Evolutionary conservation across 176 grass and related monocot genomes (phyloP), one percentile per base, ranked within the genome.

Genomic region (sorghum (Sorghum bicolor)): DNA sequence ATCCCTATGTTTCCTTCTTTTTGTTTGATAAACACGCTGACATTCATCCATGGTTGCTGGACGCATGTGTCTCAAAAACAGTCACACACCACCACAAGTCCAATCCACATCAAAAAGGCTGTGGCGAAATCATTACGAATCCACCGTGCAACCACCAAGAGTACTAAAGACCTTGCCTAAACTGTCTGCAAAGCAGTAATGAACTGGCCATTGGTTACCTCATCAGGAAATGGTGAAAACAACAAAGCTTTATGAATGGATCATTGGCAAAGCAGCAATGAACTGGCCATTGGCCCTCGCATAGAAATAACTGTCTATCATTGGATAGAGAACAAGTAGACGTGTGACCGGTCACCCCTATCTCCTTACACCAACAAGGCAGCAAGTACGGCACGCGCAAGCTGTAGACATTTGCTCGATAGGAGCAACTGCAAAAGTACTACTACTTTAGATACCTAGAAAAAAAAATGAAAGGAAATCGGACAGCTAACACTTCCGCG

Each of bases 301-400:
- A n/a, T n/a, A n/a, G n/a, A n/a, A n/a, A n/a, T n/a, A n/a, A n/a
- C n/a, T n/a, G n/a, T n/a, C n/a, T n/a, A n/a, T n/a, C n/a, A n/a
- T n/a, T n/a, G n/a, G n/a, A n/a, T n/a, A n/a, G n/a, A n/a, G n/a
- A 28, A 63, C 60, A 58, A 55, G 20, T 22, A 55, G 52, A 17
- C 53, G 22, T n/a, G 52, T n/a, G 52, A 57, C 20, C 52, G 52
- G 20, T 22, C 20, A 8, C 45, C 29, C 47, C 11, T 32, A n/a
- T n/a, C 47, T 22, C 20, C 5, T 55, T 75, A n/a, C 47, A 58
- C 63, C 15, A 70, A 25, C 33, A 28, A 17, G 37, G 16, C 41
- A 50, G 52, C 52, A 70, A 64, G n/a, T 57, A 83, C 17, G 1
- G 19, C 53, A 77, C 80, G 64, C 77, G 80, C 37, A 31, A 36